These are phyloP conservation scores for Globisporangium cylindrosporum DNA, from an alignment of 352 stramenopile species.

Conservation along the genomic window DNA sequence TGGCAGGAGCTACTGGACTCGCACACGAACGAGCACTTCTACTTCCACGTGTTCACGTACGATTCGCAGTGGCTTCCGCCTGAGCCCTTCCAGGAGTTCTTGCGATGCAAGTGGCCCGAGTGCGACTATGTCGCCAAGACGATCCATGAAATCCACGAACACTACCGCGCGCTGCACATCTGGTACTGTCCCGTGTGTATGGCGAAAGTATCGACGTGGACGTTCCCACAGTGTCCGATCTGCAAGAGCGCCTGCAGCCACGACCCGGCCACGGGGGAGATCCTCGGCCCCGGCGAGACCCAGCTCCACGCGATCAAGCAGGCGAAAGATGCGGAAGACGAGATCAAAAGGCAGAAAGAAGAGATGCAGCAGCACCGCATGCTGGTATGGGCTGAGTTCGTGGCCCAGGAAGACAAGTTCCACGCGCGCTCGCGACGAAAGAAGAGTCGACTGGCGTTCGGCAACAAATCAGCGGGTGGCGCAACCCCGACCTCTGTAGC, in stretches of 20 bases:
- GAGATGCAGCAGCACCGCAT: slow-evolving; percentile 67
- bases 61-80: slow-evolving; percentile 80
- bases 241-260: slow-evolving; percentile 64
- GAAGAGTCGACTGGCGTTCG: slow-evolving; percentile 39
- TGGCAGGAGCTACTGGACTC: slow-evolving; percentile 80
- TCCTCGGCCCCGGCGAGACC: slow-evolving; percentile 59
- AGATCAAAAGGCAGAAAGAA: slow-evolving; percentile 42
- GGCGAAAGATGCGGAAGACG: slow-evolving; percentile 41
- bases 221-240: slow-evolving; percentile 61
- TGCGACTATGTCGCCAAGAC: slow-evolving; percentile 51
- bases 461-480: background rate
- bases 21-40: slow-evolving; percentile 86
- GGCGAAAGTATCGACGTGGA: slow-evolving; percentile 59
- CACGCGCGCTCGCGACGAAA: slow-evolving; percentile 24
- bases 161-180: slow-evolving; percentile 55
- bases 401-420: slow-evolving; percentile 27
- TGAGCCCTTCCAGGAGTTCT: slow-evolving; percentile 56
- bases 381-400: slow-evolving; percentile 50
- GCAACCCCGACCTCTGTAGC: background rate
- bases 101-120: slow-evolving; percentile 59
- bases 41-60: slow-evolving; percentile 77
- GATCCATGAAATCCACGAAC: slow-evolving; percentile 79
- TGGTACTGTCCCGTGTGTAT: slow-evolving; percentile 83
- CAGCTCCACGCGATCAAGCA: slow-evolving; percentile 43
- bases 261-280: slow-evolving; percentile 47